A percentile compares a stretch with the other conserved stretches of the same genome.
Conservation (phyloP, 2,329 filamentous ascomycete species). For the Monosporascus sp. region DNA sequence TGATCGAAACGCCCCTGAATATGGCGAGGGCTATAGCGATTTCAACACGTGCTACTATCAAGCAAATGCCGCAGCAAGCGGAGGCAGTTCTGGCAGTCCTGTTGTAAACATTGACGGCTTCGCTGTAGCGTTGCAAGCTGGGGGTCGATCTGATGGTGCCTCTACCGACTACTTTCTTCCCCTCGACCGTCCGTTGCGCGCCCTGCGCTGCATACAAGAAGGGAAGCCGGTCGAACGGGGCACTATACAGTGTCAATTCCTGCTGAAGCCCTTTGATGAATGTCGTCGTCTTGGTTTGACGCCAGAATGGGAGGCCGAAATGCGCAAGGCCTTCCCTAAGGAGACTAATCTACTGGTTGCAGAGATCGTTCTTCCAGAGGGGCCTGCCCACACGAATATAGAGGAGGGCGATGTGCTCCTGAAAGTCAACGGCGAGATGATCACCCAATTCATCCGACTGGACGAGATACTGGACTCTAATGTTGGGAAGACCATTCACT, state of each 20-base stretch:
- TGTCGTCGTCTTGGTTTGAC: slow-evolving; percentile 84
- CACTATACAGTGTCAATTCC: slow-evolving; percentile 96
- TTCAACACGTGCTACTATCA: slow-evolving; percentile 98
- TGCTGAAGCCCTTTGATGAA: slow-evolving; percentile 96
- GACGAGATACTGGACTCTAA: slow-evolving; percentile 89
- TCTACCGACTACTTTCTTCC: slow-evolving; percentile 98
- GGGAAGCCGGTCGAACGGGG: slow-evolving; percentile 75
- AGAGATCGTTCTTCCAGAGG: slow-evolving; percentile 88
- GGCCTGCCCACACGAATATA: slow-evolving; percentile 79
- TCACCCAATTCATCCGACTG: slow-evolving; percentile 87
- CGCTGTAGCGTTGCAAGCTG: slow-evolving; percentile 88
- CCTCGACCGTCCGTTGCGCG: slow-evolving; percentile 81
- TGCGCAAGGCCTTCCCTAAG: slow-evolving; percentile 78
- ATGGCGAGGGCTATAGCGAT: slow-evolving; percentile 95
- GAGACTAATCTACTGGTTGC: slow-evolving; percentile 97
- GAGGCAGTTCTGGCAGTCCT: slow-evolving; percentile 95
- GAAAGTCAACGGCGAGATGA: slow-evolving; percentile 86
- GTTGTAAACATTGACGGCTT: slow-evolving; percentile 93
- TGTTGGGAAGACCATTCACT: slow-evolving; percentile 70
- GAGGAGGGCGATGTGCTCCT: slow-evolving; percentile 92
- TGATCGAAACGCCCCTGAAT: slow-evolving; percentile 94
- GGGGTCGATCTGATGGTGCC: slow-evolving; percentile 87
- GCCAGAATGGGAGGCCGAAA: slow-evolving; percentile 77
- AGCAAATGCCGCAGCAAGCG: slow-evolving; percentile 92
- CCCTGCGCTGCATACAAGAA: slow-evolving; percentile 77